These are phyloP conservation scores for Dioscorea zingiberensis DNA, from an alignment of 106 monocot genomes.

Conservation along the genomic window DNA sequence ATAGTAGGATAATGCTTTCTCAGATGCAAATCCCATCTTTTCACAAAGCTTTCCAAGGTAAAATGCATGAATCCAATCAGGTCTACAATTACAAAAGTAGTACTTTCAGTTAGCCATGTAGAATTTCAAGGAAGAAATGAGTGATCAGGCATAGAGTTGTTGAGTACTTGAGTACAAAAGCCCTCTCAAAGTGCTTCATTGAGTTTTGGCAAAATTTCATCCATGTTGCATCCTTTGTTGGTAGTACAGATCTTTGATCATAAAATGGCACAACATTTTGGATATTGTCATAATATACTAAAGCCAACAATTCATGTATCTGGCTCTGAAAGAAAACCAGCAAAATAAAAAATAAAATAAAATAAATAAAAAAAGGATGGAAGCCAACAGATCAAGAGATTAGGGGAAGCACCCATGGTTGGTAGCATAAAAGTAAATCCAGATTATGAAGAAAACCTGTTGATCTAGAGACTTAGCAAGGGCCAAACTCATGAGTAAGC, in stretches of 20 bases:
- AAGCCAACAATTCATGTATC: slow-evolving; percentile 83
- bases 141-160: not conserved
- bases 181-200: slow-evolving; percentile 89
- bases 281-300: slow-evolving; percentile 93
- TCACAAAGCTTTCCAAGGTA: slow-evolving; percentile 96
- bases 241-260: slow-evolving; percentile 74
- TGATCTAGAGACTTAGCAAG: slow-evolving; percentile 61
- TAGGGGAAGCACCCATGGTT: not conserved
- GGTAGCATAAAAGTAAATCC: no score
- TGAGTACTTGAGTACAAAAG: slow-evolving; percentile 62
- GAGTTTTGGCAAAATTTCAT: slow-evolving; percentile 68
- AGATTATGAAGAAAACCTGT: slow-evolving; percentile 25
- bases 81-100: slow-evolving; percentile 32
- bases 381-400: not conserved
- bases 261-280: slow-evolving; percentile 98
- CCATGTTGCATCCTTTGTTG: slow-evolving; percentile 76
- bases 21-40: slow-evolving; percentile 65
- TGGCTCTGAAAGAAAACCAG: slow-evolving; percentile 44
- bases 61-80: slow-evolving; percentile 93
- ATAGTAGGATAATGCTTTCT: slow-evolving; percentile 79
- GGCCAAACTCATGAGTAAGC: slow-evolving; percentile 85
- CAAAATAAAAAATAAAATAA: no score
- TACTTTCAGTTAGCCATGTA: not conserved
- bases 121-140: not conserved
- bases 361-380: not conserved